Conservation (phyloP, 2,329 filamentous ascomycete genomes). For the Periconia sp. region DNA sequence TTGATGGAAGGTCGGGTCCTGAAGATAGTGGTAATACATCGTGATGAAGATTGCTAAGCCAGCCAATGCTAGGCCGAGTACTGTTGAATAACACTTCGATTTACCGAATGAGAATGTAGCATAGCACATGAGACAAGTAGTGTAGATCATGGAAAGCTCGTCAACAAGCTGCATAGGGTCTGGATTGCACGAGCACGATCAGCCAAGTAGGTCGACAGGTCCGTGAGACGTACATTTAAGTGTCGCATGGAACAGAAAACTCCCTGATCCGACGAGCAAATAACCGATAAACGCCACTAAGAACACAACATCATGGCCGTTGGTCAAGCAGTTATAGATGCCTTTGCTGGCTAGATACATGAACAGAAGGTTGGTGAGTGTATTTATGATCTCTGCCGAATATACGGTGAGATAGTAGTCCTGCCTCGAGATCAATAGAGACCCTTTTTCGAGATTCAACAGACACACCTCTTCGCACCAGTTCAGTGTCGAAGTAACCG, state of each 20-base stretch:
- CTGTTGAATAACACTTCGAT: constrained; percentile 56
- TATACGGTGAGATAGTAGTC: constrained; percentile 79
- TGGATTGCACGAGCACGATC: constrained; percentile 31
- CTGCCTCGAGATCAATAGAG: constrained; percentile 48
- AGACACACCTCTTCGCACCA: constrained; percentile 77
- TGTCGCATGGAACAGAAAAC: constrained; percentile 68
- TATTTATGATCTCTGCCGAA: constrained; percentile 78
- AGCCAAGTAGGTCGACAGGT: neutral
- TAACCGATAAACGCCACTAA: constrained; percentile 69
- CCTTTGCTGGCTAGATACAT: constrained; percentile 79
- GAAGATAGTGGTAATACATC: constrained; percentile 78
- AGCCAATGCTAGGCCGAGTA: constrained; percentile 64
- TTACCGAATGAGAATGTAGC: constrained; percentile 77
- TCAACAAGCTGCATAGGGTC: constrained; percentile 75
- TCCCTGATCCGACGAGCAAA: constrained; percentile 65
- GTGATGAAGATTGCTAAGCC: constrained; percentile 70
- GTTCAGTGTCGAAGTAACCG: constrained; percentile 75
- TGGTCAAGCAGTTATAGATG: constrained; percentile 71
- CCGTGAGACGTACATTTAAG: constrained; percentile 1
- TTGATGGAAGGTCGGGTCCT: constrained; percentile 84
- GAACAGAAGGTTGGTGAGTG: constrained; percentile 82
- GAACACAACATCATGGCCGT: constrained; percentile 79
- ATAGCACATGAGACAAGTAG: constrained; percentile 70
- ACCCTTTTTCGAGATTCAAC: constrained; percentile 15
- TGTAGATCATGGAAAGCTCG: constrained; percentile 75